phyloP scores from a whole-genome alignment of 441 rosid genomes.

The Pelargonium fulgidum region DNA sequence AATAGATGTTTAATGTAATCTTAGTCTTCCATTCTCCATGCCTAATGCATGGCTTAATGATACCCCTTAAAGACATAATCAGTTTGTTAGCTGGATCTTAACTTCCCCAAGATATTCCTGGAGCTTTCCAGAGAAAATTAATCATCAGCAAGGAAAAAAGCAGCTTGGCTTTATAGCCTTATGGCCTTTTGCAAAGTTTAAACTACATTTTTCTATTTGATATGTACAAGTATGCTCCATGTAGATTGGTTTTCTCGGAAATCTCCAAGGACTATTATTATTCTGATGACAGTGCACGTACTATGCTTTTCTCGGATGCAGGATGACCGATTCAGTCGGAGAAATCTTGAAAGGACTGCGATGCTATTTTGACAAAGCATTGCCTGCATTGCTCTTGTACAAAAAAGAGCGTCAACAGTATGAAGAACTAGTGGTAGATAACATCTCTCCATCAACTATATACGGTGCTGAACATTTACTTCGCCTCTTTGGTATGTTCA shows the following conservation, averaged over 20 bases:
- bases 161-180: not conserved
- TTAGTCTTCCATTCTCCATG: not conserved
- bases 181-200: too few relatives aligned
- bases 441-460: conserved; percentile 75
- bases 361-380: conserved; percentile 84
- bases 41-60: not conserved
- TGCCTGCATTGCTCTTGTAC: conserved; percentile 75
- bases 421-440: conserved; percentile 43
- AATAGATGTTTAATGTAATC: too few relatives aligned
- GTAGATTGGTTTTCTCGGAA: not conserved
- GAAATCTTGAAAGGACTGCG: conserved; percentile 86
- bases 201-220: too few relatives aligned
- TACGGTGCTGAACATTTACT: conserved; percentile 97
- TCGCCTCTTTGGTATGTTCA: conserved; percentile 77
- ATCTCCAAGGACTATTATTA: not conserved
- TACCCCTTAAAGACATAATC: not conserved
- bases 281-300: conserved; percentile 17
- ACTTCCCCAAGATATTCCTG: not conserved
- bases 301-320: conserved; percentile 26
- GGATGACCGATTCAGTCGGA: conserved; percentile 74
- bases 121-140: too few relatives aligned
- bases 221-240: not conserved
- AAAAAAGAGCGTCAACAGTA: conserved; percentile 86
- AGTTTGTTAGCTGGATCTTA: not conserved
- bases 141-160: not conserved